Evolutionary conservation across 352 stramenopile species (phyloP).

Genomic region (Plasmopara halstedii): DNA sequence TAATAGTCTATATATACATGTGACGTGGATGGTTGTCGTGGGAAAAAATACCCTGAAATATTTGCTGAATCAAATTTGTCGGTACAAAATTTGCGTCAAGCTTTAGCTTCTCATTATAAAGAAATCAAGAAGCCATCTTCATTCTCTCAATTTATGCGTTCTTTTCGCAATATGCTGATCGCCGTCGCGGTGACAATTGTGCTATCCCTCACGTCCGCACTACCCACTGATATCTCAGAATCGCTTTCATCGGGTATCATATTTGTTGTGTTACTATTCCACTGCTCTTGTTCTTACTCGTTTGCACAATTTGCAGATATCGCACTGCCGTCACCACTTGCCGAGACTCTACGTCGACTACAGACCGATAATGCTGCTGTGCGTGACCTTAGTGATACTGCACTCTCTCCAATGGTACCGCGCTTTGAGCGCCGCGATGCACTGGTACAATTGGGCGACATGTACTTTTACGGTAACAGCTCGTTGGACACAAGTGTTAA

Average conservation of each 20-base stretch:
- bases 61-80: no score
- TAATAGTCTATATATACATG: neutral
- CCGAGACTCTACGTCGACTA: conserved; percentile 14
- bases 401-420: conserved; percentile 24
- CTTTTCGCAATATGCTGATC: no score
- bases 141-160: neutral
- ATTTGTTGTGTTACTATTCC: neutral
- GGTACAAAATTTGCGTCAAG: neutral
- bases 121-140: neutral
- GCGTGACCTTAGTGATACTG: conserved; percentile 37
- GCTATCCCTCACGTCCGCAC: conserved; percentile 3
- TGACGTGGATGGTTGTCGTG: neutral
- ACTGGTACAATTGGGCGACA: conserved; percentile 61
- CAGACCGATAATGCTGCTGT: conserved; percentile 23
- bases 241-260: conserved; percentile 15
- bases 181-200: conserved; percentile 5
- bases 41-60: neutral
- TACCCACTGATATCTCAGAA: conserved; percentile 17
- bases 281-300: neutral
- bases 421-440: conserved; percentile 33
- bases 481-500: conserved; percentile 55
- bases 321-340: conserved; percentile 18
- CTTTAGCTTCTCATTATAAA: neutral
- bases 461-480: conserved; percentile 75
- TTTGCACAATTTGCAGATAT: conserved; percentile 2